Evolutionary conservation across 2,329 filamentous ascomycete genomes (phyloP).

Genomic region (Chaetomiaceae sp.): DNA sequence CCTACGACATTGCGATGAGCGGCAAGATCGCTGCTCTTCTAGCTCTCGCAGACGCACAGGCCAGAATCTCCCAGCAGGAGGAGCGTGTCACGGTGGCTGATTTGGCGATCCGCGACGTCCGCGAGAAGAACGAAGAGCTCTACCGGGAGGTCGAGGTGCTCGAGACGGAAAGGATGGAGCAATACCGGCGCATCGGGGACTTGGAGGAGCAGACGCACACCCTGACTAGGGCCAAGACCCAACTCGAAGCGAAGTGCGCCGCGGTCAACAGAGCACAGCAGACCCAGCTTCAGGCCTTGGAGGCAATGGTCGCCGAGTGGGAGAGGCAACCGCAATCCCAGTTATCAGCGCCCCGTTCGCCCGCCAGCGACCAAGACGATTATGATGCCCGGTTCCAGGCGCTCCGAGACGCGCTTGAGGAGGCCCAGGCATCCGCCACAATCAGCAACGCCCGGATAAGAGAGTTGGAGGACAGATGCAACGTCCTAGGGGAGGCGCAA

Average conservation of each 20-base stretch:
- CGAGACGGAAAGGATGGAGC: not conserved
- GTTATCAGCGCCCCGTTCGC: not conserved
- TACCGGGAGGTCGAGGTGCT: not conserved
- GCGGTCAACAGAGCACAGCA: not conserved
- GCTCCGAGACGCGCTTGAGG: not conserved
- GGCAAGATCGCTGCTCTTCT: not conserved
- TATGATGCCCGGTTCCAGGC: not conserved
- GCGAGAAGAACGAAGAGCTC: not conserved
- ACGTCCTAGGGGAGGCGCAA: not conserved
- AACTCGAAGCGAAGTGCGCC: not conserved
- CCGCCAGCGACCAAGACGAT: not conserved
- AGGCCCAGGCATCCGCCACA: not conserved
- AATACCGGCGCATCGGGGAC: not conserved
- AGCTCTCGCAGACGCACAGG: not conserved
- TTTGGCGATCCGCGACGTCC: fast-evolving
- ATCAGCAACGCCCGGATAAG: not conserved
- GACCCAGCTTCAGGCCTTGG: not conserved
- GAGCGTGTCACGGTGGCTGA: not conserved
- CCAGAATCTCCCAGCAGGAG: not conserved
- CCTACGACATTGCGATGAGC: conserved; percentile 8
- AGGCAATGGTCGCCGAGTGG: not conserved
- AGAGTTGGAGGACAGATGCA: not conserved
- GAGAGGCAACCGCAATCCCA: not conserved
- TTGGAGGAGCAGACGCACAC: not conserved
- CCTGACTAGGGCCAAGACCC: not conserved